phyloP scores from a whole-genome alignment of 371 early-diverging fungal species.

The Syncephalastrum racemosum region DNA sequence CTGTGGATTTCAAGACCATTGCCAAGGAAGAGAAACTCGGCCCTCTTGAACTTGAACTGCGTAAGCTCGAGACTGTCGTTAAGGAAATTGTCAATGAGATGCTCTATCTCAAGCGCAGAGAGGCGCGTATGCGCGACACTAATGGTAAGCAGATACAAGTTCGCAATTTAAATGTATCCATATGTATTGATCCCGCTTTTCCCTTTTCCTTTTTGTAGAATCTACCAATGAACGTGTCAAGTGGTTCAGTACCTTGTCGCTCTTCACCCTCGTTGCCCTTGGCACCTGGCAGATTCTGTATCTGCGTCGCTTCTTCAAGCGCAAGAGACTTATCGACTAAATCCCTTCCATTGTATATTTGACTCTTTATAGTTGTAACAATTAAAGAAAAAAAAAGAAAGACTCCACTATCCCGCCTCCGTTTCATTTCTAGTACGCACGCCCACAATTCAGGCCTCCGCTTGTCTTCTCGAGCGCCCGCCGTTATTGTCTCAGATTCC shows the following conservation, averaged over 20 bases:
- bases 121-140: slow-evolving; percentile 80
- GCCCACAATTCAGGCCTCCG: too few species aligned
- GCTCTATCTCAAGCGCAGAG: slow-evolving; percentile 77
- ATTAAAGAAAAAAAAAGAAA: too few species aligned
- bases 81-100: slow-evolving; percentile 78
- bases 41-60: slow-evolving; percentile 89
- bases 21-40: slow-evolving; percentile 76
- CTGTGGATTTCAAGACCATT: slow-evolving; percentile 67
- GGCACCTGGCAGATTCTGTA: slow-evolving; percentile 82
- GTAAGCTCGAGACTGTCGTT: slow-evolving; percentile 73
- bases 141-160: slow-evolving; percentile 67
- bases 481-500: too few species aligned
- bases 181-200: too few species aligned
- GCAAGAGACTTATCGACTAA: slow-evolving; percentile 77
- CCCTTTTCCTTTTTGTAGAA: slow-evolving; percentile 41
- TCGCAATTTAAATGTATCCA: not conserved
- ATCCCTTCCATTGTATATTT: slow-evolving; percentile 5
- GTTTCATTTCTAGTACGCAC: too few species aligned
- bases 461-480: too few species aligned
- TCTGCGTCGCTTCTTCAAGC: slow-evolving; percentile 75
- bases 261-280: slow-evolving; percentile 60
- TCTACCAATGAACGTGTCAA: slow-evolving; percentile 79
- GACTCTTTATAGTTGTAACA: not conserved
- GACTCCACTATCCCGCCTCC: too few species aligned
- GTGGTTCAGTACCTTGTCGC: slow-evolving; percentile 69